These are phyloP conservation scores for Phytophthora litchii DNA, from an alignment of 352 stramenopile genomes.

Conservation along the genomic window DNA sequence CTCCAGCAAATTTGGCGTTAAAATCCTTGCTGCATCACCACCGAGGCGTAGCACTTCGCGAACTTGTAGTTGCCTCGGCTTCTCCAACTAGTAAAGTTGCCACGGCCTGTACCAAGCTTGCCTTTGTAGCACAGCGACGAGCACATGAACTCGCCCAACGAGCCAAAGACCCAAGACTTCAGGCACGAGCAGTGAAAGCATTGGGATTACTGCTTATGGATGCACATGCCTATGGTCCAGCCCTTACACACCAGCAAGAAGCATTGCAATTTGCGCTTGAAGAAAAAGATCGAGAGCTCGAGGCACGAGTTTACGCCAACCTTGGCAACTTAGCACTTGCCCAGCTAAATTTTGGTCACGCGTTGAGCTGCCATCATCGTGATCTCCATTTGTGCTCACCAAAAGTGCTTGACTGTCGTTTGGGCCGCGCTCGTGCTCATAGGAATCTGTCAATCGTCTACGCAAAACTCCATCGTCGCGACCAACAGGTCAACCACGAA, in stretches of 20 bases:
- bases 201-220: slow-evolving; percentile 70
- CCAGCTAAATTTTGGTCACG: slow-evolving; percentile 59
- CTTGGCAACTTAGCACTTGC: slow-evolving; percentile 71
- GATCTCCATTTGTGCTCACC: slow-evolving; percentile 53
- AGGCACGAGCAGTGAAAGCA: slow-evolving; percentile 65
- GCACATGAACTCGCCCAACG: slow-evolving; percentile 51
- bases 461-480: slow-evolving; percentile 50
- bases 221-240: slow-evolving; percentile 39
- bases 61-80: slow-evolving; percentile 42
- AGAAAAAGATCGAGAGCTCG: slow-evolving; percentile 62
- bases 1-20: slow-evolving; percentile 29
- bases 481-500: slow-evolving; percentile 50
- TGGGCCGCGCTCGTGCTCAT: slow-evolving; percentile 66
- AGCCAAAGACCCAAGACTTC: slow-evolving; percentile 43
- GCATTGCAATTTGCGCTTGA: slow-evolving; percentile 56
- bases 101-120: slow-evolving; percentile 21
- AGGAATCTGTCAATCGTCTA: slow-evolving; percentile 75
- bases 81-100: slow-evolving; percentile 12
- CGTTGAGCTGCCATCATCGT: slow-evolving; percentile 64
- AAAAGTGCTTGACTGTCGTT: slow-evolving; percentile 45
- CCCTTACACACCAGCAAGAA: slow-evolving; percentile 69
- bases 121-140: slow-evolving; percentile 51
- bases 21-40: slow-evolving; percentile 67
- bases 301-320: slow-evolving; percentile 79
- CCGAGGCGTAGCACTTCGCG: slow-evolving; percentile 67